phyloP scores from a whole-genome alignment of 2,329 filamentous ascomycete genomes.

The Botrytis byssoidea region DNA sequence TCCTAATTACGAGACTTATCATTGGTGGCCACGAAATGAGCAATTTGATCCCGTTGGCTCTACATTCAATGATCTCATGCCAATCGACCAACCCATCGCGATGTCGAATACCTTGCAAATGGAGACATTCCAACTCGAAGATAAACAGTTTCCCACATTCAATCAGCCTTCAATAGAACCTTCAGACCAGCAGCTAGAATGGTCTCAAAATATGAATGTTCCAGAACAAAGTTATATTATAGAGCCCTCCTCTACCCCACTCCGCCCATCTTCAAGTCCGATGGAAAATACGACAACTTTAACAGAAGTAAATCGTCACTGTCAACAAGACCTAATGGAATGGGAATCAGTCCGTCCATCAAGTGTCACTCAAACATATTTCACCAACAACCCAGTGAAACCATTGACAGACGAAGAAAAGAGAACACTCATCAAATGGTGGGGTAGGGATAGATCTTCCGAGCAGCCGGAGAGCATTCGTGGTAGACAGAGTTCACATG shows the following conservation, averaged over 20 bases:
- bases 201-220: not conserved
- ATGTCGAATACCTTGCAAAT: not conserved
- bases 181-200: not conserved
- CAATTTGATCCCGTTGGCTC: not conserved
- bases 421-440: slow-evolving; percentile 20
- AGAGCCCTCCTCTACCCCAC: not conserved
- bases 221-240: not conserved
- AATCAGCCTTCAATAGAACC: not conserved
- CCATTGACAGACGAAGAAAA: slow-evolving; percentile 19
- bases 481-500: slow-evolving; percentile 15
- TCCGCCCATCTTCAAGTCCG: slow-evolving; percentile 19
- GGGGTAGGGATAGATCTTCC: slow-evolving; percentile 21
- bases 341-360: slow-evolving; percentile 18
- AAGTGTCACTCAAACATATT: slow-evolving; percentile 17
- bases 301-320: not conserved
- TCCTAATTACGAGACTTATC: slow-evolving; percentile 11
- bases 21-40: not conserved
- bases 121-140: not conserved
- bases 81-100: slow-evolving; percentile 1
- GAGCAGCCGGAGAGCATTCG: slow-evolving; percentile 17
- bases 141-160: not conserved
- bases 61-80: slow-evolving; percentile 4
- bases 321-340: slow-evolving; percentile 17
- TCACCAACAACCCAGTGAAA: slow-evolving; percentile 7
- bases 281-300: slow-evolving; percentile 18